Evolutionary conservation across 2,329 filamentous ascomycete genomes (phyloP).

Genomic region (Penicillium sp.): DNA sequence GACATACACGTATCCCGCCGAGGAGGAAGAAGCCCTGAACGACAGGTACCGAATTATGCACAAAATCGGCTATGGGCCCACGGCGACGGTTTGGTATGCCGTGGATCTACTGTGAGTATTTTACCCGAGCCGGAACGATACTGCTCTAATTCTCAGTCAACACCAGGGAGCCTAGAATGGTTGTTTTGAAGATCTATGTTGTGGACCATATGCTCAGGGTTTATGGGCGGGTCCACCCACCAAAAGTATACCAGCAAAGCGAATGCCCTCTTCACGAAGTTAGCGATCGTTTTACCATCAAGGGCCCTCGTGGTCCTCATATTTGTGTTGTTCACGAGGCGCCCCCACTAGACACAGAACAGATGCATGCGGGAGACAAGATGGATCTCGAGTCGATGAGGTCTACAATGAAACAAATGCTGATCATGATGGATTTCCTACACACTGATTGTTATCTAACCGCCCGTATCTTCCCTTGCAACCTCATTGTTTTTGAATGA

Average conservation of each 20-base stretch:
- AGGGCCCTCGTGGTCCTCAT: slow-evolving; percentile 18
- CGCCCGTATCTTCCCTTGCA: background rate
- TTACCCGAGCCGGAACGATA: background rate
- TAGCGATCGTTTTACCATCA: slow-evolving; percentile 16
- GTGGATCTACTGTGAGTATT: background rate
- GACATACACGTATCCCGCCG: slow-evolving; percentile 19
- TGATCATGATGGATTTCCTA: slow-evolving; percentile 4
- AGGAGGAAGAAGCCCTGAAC: slow-evolving; percentile 19
- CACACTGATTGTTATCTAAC: slow-evolving; percentile 4
- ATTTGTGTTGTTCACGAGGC: slow-evolving; percentile 25
- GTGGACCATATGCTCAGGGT: slow-evolving; percentile 17
- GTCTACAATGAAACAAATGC: slow-evolving; percentile 1
- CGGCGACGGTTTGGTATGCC: slow-evolving; percentile 28
- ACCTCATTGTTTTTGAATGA: background rate
- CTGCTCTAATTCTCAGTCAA: background rate
- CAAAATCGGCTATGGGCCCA: slow-evolving; percentile 30
- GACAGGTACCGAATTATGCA: slow-evolving; percentile 24
- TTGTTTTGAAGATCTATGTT: slow-evolving; percentile 23
- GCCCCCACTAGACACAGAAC: background rate
- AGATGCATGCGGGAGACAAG: background rate
- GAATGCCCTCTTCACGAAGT: slow-evolving; percentile 19
- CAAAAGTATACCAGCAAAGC: background rate
- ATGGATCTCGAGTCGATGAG: background rate
- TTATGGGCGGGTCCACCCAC: slow-evolving; percentile 18
- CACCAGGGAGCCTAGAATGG: slow-evolving; percentile 9